Percentiles rank a stretch among this genome's conserved stretches.
These are phyloP conservation scores for Chrysoporthe puriensis DNA, from an alignment of 2,329 filamentous ascomycete species.

Conservation along the genomic window DNA sequence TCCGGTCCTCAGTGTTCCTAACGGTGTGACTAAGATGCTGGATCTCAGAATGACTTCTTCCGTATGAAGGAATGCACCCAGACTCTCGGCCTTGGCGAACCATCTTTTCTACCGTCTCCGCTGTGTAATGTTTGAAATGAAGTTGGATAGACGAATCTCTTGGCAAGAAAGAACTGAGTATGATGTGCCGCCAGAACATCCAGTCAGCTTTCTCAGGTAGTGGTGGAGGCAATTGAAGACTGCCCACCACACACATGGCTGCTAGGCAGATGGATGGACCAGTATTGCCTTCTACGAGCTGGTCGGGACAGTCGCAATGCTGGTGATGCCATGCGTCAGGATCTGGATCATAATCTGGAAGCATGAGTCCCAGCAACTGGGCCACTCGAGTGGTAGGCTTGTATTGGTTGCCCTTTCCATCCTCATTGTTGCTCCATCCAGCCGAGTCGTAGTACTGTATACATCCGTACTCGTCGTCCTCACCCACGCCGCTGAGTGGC, in stretches of 20 bases:
- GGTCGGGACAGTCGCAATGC: constrained; percentile 15
- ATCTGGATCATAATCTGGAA: not conserved
- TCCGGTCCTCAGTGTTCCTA: not conserved
- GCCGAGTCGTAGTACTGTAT: not conserved
- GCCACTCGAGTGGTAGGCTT: not conserved
- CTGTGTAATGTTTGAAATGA: constrained; percentile 3
- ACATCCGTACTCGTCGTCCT: not conserved
- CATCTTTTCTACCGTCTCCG: not conserved
- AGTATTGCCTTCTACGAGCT: constrained; percentile 3
- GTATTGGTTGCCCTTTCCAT: not conserved
- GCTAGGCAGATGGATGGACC: constrained; percentile 16
- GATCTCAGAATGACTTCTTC: constrained; percentile 6
- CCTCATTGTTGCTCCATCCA: not conserved
- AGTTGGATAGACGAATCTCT: constrained; percentile 9
- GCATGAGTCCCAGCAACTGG: not conserved
- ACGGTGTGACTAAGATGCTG: constrained; percentile 13
- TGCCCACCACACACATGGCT: constrained; percentile 17
- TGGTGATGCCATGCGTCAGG: not conserved
- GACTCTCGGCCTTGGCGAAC: constrained; percentile 18
- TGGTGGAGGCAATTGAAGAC: not conserved
- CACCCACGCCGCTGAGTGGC: not conserved
- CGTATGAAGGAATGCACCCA: not conserved
- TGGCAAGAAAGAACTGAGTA: constrained; percentile 11
- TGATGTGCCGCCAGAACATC: constrained; percentile 13
- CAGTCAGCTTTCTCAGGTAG: constrained; percentile 14